Evolutionary conservation across 345 rosid species (phyloP), one percentile per base, ranked within the genome.

Genomic region (Ailanthus altissimus): DNA sequence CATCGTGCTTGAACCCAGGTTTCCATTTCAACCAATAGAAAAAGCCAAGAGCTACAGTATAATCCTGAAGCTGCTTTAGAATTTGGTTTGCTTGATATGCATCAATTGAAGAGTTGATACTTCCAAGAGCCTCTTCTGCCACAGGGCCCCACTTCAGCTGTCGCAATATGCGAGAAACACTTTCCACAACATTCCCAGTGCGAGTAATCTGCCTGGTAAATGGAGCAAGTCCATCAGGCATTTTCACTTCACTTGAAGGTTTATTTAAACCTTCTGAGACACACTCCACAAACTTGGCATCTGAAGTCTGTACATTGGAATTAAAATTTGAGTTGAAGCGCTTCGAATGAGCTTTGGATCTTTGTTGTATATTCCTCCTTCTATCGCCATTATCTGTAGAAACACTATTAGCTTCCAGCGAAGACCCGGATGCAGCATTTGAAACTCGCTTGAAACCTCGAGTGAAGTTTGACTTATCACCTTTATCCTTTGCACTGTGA

Each of bases 41-140:
- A 83, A 93, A 91, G 59, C 90, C 90, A 38, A 89, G 94, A 74
- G 98, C 98, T 72, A 90, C 90, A 6, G 81, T 79, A 71, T 88
- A 90, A 83, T 94, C 97, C 77, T 87, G 88, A 67, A 93, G 86
- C 86, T 89, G 85, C 87, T 93, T 94, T 67, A 94, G 82, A 75
- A 94, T 88, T 88, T 94, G 98, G 84, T 94, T 94, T 6, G 98
- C 98, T 82, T 91, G 98, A 87, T 90, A 90, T 51, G 94, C 87
- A 84, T 88, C 91, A 79, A 94, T 82, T 51, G 80, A 46, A 76
- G 75, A 78, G 74, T 84, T 87, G 13, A 86, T 84, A 53, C 84
- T 88, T 45, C 75, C 77, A 78, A 94, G 94, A 26, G 94, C 93
- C 76, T 85, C 90, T 88, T 90, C 93, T 1, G 92, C 89, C 8